phyloP scores from a whole-genome alignment of 2,329 filamentous ascomycete genomes.

The Scedosporium boydii region DNA sequence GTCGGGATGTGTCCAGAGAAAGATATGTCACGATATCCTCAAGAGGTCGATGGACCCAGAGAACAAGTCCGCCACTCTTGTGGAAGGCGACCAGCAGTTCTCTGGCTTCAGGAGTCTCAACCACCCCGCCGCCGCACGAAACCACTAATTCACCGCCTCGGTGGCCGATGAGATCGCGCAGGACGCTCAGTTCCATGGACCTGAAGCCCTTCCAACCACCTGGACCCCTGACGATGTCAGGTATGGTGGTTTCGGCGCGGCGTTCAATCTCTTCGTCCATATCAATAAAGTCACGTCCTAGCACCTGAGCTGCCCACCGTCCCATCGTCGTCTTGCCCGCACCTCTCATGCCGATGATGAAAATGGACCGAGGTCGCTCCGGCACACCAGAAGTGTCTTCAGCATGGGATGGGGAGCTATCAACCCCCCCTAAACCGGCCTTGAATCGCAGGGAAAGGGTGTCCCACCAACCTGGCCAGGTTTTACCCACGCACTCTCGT shows the following conservation, averaged over 20 bases:
- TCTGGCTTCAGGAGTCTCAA: constrained; percentile 74
- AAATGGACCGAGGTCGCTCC: constrained; percentile 53
- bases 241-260: constrained; percentile 65
- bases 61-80: constrained; percentile 68
- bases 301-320: constrained; percentile 67
- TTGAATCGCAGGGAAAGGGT: constrained; percentile 69
- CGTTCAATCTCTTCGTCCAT: constrained; percentile 80
- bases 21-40: constrained; percentile 83
- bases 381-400: constrained; percentile 4
- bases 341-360: constrained; percentile 95
- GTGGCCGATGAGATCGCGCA: constrained; percentile 65
- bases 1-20: constrained; percentile 77
- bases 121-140: constrained; percentile 87
- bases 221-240: constrained; percentile 66
- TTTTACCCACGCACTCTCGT: constrained; percentile 90
- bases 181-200: constrained; percentile 62
- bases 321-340: constrained; percentile 94
- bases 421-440: constrained; percentile 66
- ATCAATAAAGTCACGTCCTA: constrained; percentile 73
- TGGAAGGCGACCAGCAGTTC: constrained; percentile 66
- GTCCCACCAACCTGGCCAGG: constrained; percentile 99
- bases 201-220: constrained; percentile 85
- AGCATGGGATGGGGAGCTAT: constrained; percentile 24
- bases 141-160: constrained; percentile 71
- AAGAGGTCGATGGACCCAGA: constrained; percentile 81